phyloP scores from a whole-genome alignment of 2,329 filamentous ascomycete species.

The Aspergillus sp. region DNA sequence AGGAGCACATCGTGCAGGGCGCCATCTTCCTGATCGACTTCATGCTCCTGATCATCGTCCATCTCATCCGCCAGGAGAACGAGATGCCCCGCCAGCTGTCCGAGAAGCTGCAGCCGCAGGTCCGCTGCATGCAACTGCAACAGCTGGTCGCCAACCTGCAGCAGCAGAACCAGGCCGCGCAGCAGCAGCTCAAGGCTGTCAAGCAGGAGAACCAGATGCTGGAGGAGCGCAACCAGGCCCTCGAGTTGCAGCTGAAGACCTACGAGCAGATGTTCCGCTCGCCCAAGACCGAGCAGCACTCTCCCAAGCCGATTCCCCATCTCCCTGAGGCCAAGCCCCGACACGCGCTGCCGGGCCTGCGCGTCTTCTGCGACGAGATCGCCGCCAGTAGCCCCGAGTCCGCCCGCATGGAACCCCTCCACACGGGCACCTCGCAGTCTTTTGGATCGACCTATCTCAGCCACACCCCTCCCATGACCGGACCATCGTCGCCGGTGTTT shows the following conservation, averaged over 20 bases:
- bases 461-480: slow-evolving; percentile 33
- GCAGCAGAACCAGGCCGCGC: slow-evolving; percentile 33
- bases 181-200: slow-evolving; percentile 32
- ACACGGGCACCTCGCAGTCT: slow-evolving; percentile 25
- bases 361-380: slow-evolving; percentile 35
- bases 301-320: slow-evolving; percentile 23
- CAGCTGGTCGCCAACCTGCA: slow-evolving; percentile 33
- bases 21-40: slow-evolving; percentile 39
- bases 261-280: slow-evolving; percentile 39
- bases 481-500: slow-evolving; percentile 36
- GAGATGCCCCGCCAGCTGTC: slow-evolving; percentile 34
- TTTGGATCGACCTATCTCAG: slow-evolving; percentile 29
- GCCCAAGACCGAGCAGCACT: slow-evolving; percentile 30
- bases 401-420: slow-evolving; percentile 20
- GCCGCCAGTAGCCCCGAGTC: slow-evolving; percentile 23
- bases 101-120: slow-evolving; percentile 37
- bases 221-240: slow-evolving; percentile 33
- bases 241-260: slow-evolving; percentile 38
- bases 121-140: slow-evolving; percentile 40
- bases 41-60: slow-evolving; percentile 35
- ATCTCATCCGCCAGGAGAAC: slow-evolving; percentile 34
- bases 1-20: slow-evolving; percentile 40
- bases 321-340: slow-evolving; percentile 29
- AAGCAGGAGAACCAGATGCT: slow-evolving; percentile 36
- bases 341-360: slow-evolving; percentile 34